These are phyloP conservation scores for Fusarium sp. DNA, from an alignment of 2,329 filamentous ascomycete species.

Conservation along the genomic window DNA sequence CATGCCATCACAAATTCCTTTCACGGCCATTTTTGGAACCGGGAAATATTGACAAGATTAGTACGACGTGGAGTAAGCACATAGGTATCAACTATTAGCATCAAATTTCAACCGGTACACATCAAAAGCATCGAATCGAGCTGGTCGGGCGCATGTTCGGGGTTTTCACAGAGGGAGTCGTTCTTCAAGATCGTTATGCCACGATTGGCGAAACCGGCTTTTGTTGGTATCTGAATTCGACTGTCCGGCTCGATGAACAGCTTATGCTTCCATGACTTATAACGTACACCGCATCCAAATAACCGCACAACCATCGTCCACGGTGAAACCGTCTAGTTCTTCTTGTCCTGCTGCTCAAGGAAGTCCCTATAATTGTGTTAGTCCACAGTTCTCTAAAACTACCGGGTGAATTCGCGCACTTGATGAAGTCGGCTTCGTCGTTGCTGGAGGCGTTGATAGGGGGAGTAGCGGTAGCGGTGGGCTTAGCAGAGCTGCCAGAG, in stretches of 20 bases:
- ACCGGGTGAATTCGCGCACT: slow-evolving; percentile 60
- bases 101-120: background rate
- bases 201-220: slow-evolving; percentile 41
- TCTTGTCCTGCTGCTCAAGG: slow-evolving; percentile 58
- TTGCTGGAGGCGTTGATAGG: slow-evolving; percentile 72
- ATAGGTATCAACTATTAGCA: background rate
- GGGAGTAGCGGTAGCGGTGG: slow-evolving; percentile 60
- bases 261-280: slow-evolving; percentile 45
- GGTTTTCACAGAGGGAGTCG: slow-evolving; percentile 26
- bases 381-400: slow-evolving; percentile 22
- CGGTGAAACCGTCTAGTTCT: slow-evolving; percentile 50
- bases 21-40: background rate
- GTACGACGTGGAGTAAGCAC: background rate
- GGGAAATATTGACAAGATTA: background rate
- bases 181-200: slow-evolving; percentile 33
- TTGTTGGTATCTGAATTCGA: slow-evolving; percentile 45
- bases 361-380: slow-evolving; percentile 54
- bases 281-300: slow-evolving; percentile 54
- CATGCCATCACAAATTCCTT: too few species aligned
- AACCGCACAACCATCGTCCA: slow-evolving; percentile 38
- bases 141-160: background rate
- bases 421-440: slow-evolving; percentile 74
- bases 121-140: background rate
- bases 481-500: slow-evolving; percentile 61
- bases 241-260: slow-evolving; percentile 43